These are phyloP conservation scores for Monosporascus sp. DNA, from an alignment of 2,329 filamentous ascomycete genomes.

Conservation along the genomic window DNA sequence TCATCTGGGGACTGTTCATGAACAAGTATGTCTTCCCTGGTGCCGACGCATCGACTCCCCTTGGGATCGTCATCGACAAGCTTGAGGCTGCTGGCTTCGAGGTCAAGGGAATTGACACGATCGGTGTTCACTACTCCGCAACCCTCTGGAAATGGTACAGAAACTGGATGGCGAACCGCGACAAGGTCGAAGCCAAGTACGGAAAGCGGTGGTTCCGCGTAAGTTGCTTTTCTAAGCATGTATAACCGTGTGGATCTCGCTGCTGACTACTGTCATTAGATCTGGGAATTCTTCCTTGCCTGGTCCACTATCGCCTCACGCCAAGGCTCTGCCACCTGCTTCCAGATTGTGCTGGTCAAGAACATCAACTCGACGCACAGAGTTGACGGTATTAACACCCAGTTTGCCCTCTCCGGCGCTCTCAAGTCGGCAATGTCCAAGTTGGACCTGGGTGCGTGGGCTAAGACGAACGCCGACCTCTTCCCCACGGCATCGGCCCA, in stretches of 20 bases:
- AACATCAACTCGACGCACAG: conserved; percentile 79
- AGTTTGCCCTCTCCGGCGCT: conserved; percentile 60
- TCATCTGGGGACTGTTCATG: conserved; percentile 98
- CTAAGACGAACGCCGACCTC: conserved; percentile 27
- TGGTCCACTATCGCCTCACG: conserved; percentile 70
- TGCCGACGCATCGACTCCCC: conserved; percentile 88
- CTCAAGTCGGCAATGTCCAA: conserved; percentile 33
- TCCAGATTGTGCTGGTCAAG: conserved; percentile 73
- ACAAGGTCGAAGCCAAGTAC: conserved; percentile 93
- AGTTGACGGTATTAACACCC: conserved; percentile 62
- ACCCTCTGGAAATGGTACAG: conserved; percentile 98
- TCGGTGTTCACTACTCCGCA: conserved; percentile 94
- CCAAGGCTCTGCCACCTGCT: conserved; percentile 71
- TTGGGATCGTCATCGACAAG: conserved; percentile 79
- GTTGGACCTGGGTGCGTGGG: conserved; percentile 26
- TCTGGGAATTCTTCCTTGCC: conserved; percentile 80
- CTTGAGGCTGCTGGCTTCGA: conserved; percentile 86
- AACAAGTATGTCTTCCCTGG: conserved; percentile 99
- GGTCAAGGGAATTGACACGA: conserved; percentile 85
- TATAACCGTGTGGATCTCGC: not conserved
- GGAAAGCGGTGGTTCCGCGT: conserved; percentile 92
- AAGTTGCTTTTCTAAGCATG: conserved; percentile 35
- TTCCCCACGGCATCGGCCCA: conserved; percentile 24
- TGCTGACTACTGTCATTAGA: conserved; percentile 16
- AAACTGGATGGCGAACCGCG: conserved; percentile 92